Base-by-base conservation (phyloP, 2,329 filamentous ascomycete genomes). In the Claviceps sp. region DNA sequence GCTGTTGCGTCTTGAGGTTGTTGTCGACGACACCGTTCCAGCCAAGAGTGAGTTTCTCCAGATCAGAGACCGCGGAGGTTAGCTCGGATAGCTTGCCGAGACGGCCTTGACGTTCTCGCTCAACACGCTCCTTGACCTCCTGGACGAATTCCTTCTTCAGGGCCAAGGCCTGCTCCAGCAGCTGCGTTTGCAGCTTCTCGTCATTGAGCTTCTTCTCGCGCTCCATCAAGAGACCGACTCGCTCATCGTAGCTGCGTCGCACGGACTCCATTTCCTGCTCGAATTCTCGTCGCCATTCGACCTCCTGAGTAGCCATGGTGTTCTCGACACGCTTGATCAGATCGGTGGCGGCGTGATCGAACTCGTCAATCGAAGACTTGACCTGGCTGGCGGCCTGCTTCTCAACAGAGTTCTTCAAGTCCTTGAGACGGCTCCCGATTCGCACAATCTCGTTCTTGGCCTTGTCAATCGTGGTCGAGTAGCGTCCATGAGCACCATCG, bases 1-100 rank as follows among this genome's bases (percentile, higher is more conserved):
- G 82, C 71, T 97, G 90, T 70, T 98, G 93, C 0, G 93, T 96
- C 69, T 87, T 85, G 56, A 97, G 79, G 70, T 93, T 97, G 54
- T 80, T 76, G 65, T 97, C 89, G 22, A 98, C 82, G 40, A 97
- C 88, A 42, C 83, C 81, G 69, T 91, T 94, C 89, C 89, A 97
- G 58, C 89, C 85, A 1, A 81, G 79, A 1, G 90, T 94, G 51
- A 98, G 79, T 67, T 84, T 83, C 72, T 96, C 90, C 13, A 98
- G 81, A 61, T 94, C 87, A 41, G 77, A 75, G 18, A 98, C 87
- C 13, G 84, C 84, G 37, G 79, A 73, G 18, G 84, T 85, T 34
- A 98, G 79, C 65, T 91, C 84, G 52, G 82, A 79, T 34, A 98
- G 80, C 71, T 89, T 91, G 71, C 88, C 84, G 5, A 98, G 80